Conservation (phyloP, 345 rosid species). For the Linum lewisii region DNA sequence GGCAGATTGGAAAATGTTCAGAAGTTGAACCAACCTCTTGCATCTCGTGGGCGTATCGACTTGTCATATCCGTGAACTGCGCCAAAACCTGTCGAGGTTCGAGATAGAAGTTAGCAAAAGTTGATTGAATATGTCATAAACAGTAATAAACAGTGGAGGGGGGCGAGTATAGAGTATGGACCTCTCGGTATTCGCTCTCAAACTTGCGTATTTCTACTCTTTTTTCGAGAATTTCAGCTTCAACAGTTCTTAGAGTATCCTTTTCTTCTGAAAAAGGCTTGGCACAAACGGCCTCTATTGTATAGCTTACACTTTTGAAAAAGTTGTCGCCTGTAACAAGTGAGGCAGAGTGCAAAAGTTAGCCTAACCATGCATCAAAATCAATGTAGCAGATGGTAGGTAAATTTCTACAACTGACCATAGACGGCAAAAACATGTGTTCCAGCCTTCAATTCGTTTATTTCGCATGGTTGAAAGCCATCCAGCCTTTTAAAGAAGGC, state of each 20-base stretch:
- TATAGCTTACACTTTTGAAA: slow-evolving; percentile 81
- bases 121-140: background rate
- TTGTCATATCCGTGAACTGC: slow-evolving; percentile 87
- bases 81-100: slow-evolving; percentile 48
- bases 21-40: slow-evolving; percentile 49
- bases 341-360: slow-evolving; percentile 12
- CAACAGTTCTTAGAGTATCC: slow-evolving; percentile 73
- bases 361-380: slow-evolving; percentile 11
- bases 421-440: slow-evolving; percentile 87
- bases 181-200: slow-evolving; percentile 94
- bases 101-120: slow-evolving; percentile 6
- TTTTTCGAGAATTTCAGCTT: slow-evolving; percentile 75
- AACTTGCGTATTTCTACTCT: slow-evolving; percentile 79
- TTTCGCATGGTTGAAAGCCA: slow-evolving; percentile 95
- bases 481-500: slow-evolving; percentile 89
- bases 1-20: background rate
- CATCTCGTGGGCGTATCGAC: slow-evolving; percentile 89
- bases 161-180: slow-evolving; percentile 14
- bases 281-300: slow-evolving; percentile 81
- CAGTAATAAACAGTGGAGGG: background rate
- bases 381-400: background rate
- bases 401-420: slow-evolving; percentile 41
- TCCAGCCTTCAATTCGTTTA: slow-evolving; percentile 81
- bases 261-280: slow-evolving; percentile 67
- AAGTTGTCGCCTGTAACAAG: slow-evolving; percentile 77